Percentiles rank a stretch among this genome's conserved stretches.
Conservation (phyloP, 768 basidiomycete species). For the Clitopilus passeckerianus region DNA sequence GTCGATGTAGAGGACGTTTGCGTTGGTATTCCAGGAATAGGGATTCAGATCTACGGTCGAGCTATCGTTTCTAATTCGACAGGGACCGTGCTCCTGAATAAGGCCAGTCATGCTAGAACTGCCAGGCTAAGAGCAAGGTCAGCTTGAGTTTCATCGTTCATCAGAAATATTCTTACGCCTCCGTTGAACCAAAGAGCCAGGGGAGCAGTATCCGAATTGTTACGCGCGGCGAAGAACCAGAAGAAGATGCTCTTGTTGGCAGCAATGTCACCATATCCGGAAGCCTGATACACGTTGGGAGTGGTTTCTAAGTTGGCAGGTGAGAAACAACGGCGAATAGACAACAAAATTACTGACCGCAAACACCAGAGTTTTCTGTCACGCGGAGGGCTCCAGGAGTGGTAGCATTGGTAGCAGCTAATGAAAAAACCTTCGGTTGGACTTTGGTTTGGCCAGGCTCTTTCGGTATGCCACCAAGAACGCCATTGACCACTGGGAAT, state of each 20-base stretch:
- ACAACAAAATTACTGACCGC: conserved; percentile 30
- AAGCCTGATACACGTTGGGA: conserved; percentile 52
- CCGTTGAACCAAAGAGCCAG: conserved; percentile 72
- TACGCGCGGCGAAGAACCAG: conserved; percentile 64
- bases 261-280: conserved; percentile 59
- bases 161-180: conserved; percentile 29
- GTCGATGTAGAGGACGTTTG: conserved; percentile 58
- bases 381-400: conserved; percentile 48
- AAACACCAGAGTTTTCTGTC: conserved; percentile 56
- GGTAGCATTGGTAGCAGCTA: conserved; percentile 15
- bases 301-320: conserved; percentile 41
- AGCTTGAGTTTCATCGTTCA: background rate
- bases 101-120: conserved; percentile 58
- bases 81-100: conserved; percentile 75
- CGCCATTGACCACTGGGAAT: conserved; percentile 43
- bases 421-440: conserved; percentile 8
- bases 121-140: conserved; percentile 33
- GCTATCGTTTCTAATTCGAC: conserved; percentile 54
- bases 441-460: background rate
- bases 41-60: conserved; percentile 44
- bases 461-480: conserved; percentile 40
- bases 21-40: conserved; percentile 53
- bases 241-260: conserved; percentile 60
- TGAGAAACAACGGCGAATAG: background rate
- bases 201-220: conserved; percentile 55